Evolutionary conservation across 2,329 filamentous ascomycete genomes (phyloP).

Genomic region (Lecanicillium sp.): DNA sequence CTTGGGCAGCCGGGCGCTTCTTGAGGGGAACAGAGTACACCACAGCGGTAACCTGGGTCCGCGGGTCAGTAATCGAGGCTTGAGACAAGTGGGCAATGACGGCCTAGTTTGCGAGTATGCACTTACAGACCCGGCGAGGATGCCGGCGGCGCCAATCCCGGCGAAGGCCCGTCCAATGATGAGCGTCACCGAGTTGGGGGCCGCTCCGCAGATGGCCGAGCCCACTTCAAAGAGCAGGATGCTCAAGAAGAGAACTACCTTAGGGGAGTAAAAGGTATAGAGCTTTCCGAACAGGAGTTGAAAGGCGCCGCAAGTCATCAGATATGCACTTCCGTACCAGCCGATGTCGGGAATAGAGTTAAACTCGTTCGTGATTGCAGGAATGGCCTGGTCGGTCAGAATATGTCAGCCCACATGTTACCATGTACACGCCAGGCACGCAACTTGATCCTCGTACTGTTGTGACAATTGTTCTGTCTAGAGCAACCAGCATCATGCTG

Average conservation of each 20-base stretch:
- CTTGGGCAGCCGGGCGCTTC: no score
- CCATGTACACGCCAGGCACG: no score
- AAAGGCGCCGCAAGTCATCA: neutral
- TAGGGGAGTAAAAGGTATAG: constrained; percentile 28
- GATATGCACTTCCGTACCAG: constrained; percentile 4
- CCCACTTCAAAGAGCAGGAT: constrained; percentile 17
- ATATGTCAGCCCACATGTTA: no score
- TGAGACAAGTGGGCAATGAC: neutral
- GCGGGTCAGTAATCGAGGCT: no score
- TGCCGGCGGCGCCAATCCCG: constrained; percentile 30
- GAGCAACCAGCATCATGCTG: no score
- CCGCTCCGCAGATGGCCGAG: constrained; percentile 28
- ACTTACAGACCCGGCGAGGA: constrained; percentile 13
- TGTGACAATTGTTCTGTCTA: no score
- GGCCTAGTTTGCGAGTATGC: no score
- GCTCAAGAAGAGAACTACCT: constrained; percentile 24
- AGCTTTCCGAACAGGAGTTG: constrained; percentile 3
- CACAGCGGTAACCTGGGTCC: no score
- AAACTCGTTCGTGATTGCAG: constrained; percentile 1
- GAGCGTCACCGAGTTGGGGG: constrained; percentile 30
- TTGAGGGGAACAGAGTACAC: no score
- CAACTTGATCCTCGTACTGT: no score
- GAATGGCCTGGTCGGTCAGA: no score
- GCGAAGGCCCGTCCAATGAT: constrained; percentile 35
- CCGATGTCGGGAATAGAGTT: neutral